Evolutionary conservation across 2,329 filamentous ascomycete genomes (phyloP).

Genomic region (Verticillium dahliae): DNA sequence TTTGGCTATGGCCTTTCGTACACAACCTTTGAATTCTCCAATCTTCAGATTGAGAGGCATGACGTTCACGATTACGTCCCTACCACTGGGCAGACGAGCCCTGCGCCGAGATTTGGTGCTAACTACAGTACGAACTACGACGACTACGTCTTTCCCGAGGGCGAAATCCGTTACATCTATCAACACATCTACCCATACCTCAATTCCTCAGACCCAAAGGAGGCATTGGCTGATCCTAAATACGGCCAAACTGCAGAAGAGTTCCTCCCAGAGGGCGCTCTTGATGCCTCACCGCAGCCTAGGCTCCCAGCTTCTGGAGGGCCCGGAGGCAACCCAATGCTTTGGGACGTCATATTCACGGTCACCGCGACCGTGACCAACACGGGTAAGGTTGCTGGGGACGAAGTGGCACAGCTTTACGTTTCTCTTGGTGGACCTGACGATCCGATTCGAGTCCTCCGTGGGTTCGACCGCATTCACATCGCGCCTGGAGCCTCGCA

Average conservation of each 20-base stretch:
- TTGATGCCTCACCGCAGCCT: conserved; percentile 50
- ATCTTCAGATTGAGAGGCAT: conserved; percentile 50
- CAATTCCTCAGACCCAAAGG: conserved; percentile 51
- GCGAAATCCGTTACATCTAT: conserved; percentile 41
- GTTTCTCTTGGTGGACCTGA: conserved; percentile 71
- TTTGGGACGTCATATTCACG: conserved; percentile 65
- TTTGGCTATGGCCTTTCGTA: conserved; percentile 79
- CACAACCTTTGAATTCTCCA: conserved; percentile 70
- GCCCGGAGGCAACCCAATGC: conserved; percentile 56
- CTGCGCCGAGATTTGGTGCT: conserved; percentile 56
- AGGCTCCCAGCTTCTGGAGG: conserved; percentile 42
- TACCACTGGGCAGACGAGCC: conserved; percentile 52
- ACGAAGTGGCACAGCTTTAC: conserved; percentile 74
- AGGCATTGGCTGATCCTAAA: conserved; percentile 49
- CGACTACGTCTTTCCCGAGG: conserved; percentile 63
- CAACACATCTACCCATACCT: conserved; percentile 67
- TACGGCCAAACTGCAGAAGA: conserved; percentile 53
- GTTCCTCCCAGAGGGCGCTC: conserved; percentile 54
- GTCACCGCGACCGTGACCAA: conserved; percentile 66
- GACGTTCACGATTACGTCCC: conserved; percentile 48
- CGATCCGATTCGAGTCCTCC: conserved; percentile 61
- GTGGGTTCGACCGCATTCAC: conserved; percentile 73
- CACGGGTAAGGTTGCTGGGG: conserved; percentile 57
- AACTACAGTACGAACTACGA: conserved; percentile 54
- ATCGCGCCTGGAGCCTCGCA: conserved; percentile 63